phyloP scores from a whole-genome alignment of 306 rosid genomes.

The Trifolium repens region DNA sequence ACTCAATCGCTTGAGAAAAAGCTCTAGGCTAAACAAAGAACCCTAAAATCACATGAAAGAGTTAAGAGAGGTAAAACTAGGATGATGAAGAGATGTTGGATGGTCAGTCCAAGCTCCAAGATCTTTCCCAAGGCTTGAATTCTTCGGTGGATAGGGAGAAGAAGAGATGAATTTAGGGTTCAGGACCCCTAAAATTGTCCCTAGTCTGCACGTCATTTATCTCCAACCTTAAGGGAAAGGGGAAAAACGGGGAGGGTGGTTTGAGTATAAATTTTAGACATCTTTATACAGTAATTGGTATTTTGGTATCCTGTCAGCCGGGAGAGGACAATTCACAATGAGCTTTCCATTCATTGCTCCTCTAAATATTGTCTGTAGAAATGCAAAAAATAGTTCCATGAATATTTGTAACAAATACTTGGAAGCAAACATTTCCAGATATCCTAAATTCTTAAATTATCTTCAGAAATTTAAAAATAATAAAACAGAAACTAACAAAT shows the following conservation, averaged over 20 bases:
- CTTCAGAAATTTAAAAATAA: too few species aligned
- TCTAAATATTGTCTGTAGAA: constrained; percentile 73
- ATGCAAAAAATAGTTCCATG: constrained; percentile 31
- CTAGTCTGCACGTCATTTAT: neutral
- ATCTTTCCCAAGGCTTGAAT: neutral
- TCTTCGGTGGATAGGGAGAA: neutral
- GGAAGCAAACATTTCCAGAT: constrained; percentile 12
- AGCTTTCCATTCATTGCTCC: constrained; percentile 93
- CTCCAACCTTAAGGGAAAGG: neutral
- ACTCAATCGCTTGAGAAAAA: too few species aligned
- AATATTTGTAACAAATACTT: constrained; percentile 1
- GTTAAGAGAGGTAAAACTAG: neutral
- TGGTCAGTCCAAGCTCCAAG: neutral
- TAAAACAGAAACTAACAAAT: neutral
- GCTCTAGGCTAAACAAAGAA: too few species aligned
- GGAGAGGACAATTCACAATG: constrained; percentile 76
- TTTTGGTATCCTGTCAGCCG: constrained; percentile 67
- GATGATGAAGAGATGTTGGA: neutral
- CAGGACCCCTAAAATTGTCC: neutral
- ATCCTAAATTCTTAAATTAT: neutral
- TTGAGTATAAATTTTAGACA: constrained; percentile 47
- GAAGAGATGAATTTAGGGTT: neutral
- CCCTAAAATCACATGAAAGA: neutral
- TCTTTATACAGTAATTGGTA: constrained; percentile 76
- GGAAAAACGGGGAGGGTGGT: neutral